These are phyloP conservation scores for Ceratocystis smalleyi DNA, from an alignment of 2,329 filamentous ascomycete species.

Conservation along the genomic window DNA sequence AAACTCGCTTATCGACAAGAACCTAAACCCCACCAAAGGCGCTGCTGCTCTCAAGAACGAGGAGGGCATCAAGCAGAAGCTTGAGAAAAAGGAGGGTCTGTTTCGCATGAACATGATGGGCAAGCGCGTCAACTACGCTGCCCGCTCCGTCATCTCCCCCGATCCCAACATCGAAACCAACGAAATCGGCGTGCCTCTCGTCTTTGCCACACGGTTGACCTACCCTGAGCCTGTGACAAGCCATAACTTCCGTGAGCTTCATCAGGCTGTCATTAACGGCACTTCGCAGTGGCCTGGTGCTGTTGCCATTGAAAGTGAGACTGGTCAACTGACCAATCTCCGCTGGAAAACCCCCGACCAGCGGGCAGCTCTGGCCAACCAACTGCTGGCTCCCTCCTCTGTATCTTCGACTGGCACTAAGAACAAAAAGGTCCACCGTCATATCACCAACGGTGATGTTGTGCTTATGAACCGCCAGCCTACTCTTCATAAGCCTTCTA, in stretches of 20 bases:
- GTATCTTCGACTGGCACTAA: slow-evolving; percentile 57
- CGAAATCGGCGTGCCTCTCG: slow-evolving; percentile 95
- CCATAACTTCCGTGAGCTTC: slow-evolving; percentile 91
- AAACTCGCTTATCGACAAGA: slow-evolving; percentile 82
- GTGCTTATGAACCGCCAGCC: slow-evolving; percentile 98
- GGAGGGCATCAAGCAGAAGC: slow-evolving; percentile 90
- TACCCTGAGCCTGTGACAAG: slow-evolving; percentile 96
- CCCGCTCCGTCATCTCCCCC: slow-evolving; percentile 91
- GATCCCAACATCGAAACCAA: slow-evolving; percentile 98
- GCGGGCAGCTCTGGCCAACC: slow-evolving; percentile 76
- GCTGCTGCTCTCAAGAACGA: slow-evolving; percentile 63
- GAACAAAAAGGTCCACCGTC: slow-evolving; percentile 92
- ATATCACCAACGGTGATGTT: slow-evolving; percentile 90
- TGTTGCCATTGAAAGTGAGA: slow-evolving; percentile 86
- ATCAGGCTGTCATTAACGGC: slow-evolving; percentile 91
- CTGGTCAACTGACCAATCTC: slow-evolving; percentile 77
- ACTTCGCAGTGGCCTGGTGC: slow-evolving; percentile 89
- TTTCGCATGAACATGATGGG: slow-evolving; percentile 99
- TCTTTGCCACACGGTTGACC: slow-evolving; percentile 89
- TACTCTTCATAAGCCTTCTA: slow-evolving; percentile 94
- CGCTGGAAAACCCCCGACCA: slow-evolving; percentile 80
- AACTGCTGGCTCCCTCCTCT: slow-evolving; percentile 72
- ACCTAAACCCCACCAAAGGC: slow-evolving; percentile 69
- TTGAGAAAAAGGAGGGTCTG: slow-evolving; percentile 96
- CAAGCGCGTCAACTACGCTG: slow-evolving; percentile 97